Base-by-base conservation (phyloP, 192 early-diverging fungal genomes). In the Rhizophagus sp. region DNA sequence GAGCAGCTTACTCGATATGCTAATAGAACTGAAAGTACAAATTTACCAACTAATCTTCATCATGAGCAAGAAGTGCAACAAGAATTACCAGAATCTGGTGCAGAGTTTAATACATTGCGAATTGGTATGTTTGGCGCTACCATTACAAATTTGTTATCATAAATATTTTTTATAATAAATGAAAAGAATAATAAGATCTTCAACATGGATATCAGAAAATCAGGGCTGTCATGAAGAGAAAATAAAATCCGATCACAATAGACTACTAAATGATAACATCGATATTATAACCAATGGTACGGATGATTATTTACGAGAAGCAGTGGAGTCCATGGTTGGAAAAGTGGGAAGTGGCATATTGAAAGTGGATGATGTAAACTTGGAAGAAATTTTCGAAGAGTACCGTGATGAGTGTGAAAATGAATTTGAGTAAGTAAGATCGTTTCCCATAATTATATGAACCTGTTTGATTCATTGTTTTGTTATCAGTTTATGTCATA, bases 1-100 rank as follows among this genome's bases (percentile, higher is more conserved):
- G 39, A 75, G 62, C 57, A 80, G 57, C 79, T 80, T 65, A 63
- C 73, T 27, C 69, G 47, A 80, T 80, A 80, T 75, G 71, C 79
- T 62, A 36, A 36, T 36, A 2, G 3, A 36, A 36, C 3, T 30
- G 33, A 73, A 73, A 73, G 44, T 73, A 73, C 47, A 52, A 73
- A 73, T 73, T 73, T 76, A 64, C 17, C 36, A 76, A 63, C 62
- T 76, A 76, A 41, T 76, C n/a, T 12, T 76, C 34, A 64, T 76
- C 73, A 22, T 30, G 1, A 75, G 4, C 73, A 6, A 76, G 61
- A n/a, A 76, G 25, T 25, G 36, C 75, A 76, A 76, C 62, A 47
- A 64, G 62, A 44, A 76, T 76, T 76, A 44, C 75, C 1, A 25
- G 22, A 76, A 39, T 76, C 61, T 76, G 62, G 47, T 64, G 34